Evolutionary conservation across 2,329 filamentous ascomycete species (phyloP), one percentile per base, ranked within the genome.

Genomic region (Grosmannia serpens): DNA sequence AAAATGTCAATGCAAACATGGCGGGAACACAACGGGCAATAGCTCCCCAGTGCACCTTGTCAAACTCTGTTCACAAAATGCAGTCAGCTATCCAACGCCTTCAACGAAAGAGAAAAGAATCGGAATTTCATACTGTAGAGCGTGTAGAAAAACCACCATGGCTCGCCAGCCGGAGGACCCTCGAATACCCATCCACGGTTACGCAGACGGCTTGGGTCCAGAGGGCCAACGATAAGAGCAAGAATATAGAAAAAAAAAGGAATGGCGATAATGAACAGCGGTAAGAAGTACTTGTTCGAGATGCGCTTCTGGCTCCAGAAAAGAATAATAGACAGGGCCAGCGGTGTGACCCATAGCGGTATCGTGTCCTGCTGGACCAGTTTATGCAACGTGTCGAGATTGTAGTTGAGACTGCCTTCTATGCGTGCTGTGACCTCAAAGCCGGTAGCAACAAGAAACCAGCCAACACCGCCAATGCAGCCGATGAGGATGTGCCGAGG

Each of bases 111-210:
- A 26, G 0, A 4, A 24, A 29, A 41, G 33, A n/a, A 3, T 17
- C 33, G 44, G 6, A 9, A 17, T 44, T 44, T 79, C 84, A 79
- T 77, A 92, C 89, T 86, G 72, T 96, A 99, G 53, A 97, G 81
- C 0, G 90, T 95, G 73, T 96, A 99, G 67, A 99, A 99, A 69
- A 94, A 91, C 82, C 94, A 99, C 84, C 95, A 99, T 0, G 94
- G 91, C 65, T 95, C 89, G 15, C 83, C 88, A 11, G 86, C 86
- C 52, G 87, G 86, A 1, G 94, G 92, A 0, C 87, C 87, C 65
- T 89, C 82, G 66, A 99, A 99, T 13, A 97, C 87, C 94, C 94
- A 99, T 22, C 94, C 94, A 54, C 79, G 75, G 11, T 81, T 71
- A 57, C 91, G 85, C 51, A 97, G 74, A 15, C 77, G 76, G 44